Evolutionary conservation across 2,329 filamentous ascomycete species (phyloP).

Genomic region (Phyllosticta citriasiana): DNA sequence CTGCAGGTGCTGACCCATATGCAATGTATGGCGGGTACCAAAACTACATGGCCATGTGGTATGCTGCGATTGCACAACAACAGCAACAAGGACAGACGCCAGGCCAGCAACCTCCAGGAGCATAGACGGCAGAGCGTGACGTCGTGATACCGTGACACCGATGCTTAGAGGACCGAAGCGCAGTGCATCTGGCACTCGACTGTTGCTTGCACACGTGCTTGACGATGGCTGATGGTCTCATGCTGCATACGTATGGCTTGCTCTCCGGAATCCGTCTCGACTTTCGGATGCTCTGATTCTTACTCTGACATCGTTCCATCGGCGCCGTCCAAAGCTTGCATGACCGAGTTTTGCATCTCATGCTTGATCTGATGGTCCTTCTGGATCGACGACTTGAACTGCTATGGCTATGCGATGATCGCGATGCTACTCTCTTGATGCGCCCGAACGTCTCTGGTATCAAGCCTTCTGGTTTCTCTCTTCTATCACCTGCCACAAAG

Average conservation of each 20-base stretch:
- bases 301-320: background rate
- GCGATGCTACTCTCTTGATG: conserved; percentile 4
- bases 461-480: background rate
- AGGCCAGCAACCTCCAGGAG: conserved; percentile 22
- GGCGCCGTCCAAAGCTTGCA: background rate
- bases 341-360: conserved; percentile 5
- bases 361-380: conserved; percentile 9
- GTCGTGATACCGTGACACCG: conserved; percentile 23
- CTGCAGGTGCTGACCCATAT: conserved; percentile 42
- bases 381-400: conserved; percentile 7
- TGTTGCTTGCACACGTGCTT: conserved; percentile 28
- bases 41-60: conserved; percentile 72
- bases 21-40: conserved; percentile 76
- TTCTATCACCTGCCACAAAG: background rate
- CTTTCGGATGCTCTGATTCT: conserved; percentile 9
- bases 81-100: conserved; percentile 20
- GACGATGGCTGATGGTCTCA: conserved; percentile 18
- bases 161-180: conserved; percentile 23
- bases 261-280: conserved; percentile 3
- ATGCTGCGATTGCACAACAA: conserved; percentile 55
- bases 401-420: conserved; percentile 11
- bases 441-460: background rate
- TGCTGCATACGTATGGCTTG: conserved; percentile 11
- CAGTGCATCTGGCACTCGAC: conserved; percentile 17
- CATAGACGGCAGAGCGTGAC: conserved; percentile 20